phyloP scores from a whole-genome alignment of 331 rosid genomes.

The Malus hybrid region DNA sequence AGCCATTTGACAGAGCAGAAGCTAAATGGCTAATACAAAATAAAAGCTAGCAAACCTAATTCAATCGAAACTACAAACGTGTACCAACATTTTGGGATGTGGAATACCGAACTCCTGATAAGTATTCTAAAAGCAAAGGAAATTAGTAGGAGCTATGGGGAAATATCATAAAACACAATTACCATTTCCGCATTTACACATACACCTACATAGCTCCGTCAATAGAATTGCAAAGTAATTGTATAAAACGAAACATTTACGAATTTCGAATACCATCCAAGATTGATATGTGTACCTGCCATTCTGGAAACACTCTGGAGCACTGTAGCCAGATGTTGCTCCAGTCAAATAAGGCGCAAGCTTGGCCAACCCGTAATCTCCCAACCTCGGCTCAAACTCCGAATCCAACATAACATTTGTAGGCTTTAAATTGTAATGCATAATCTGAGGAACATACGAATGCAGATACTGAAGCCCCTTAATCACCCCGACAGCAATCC shows the following conservation, averaged over 20 bases:
- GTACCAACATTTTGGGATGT: not conserved
- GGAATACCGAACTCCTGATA: too few species aligned
- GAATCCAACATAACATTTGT: slow-evolving; percentile 84
- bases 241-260: not conserved
- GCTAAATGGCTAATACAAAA: not conserved
- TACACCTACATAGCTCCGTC: not conserved
- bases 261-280: not conserved
- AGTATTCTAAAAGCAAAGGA: too few species aligned
- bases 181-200: not conserved
- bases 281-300: slow-evolving; percentile 44
- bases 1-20: not conserved
- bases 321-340: slow-evolving; percentile 46
- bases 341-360: slow-evolving; percentile 48
- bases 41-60: not conserved
- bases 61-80: not conserved
- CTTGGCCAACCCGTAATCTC: slow-evolving; percentile 77
- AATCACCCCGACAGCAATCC: slow-evolving; percentile 88
- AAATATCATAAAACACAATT: not conserved
- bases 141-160: too few species aligned
- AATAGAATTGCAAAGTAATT: not conserved
- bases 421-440: slow-evolving; percentile 78
- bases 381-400: slow-evolving; percentile 80
- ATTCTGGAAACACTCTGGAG: slow-evolving; percentile 70
- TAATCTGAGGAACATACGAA: slow-evolving; percentile 66
- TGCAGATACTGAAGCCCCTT: slow-evolving; percentile 97